A percentile compares a stretch with the other conserved stretches of the same genome.
These are phyloP conservation scores for Coemansia sp. DNA, from an alignment of 192 early-diverging fungal species.

Conservation along the genomic window DNA sequence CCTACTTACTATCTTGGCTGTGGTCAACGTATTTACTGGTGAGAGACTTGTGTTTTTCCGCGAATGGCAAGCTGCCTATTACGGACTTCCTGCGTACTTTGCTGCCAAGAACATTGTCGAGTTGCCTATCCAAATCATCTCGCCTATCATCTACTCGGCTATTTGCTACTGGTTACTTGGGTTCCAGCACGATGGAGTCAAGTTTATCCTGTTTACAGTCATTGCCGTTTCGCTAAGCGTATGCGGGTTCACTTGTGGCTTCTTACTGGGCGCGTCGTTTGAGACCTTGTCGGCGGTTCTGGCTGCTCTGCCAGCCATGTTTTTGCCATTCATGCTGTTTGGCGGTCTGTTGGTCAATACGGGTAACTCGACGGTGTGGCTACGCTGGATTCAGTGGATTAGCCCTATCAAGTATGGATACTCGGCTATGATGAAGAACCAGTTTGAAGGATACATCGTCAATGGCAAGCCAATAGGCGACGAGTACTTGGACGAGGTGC, in stretches of 20 bases:
- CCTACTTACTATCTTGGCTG: slow-evolving; percentile 51
- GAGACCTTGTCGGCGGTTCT: slow-evolving; percentile 54
- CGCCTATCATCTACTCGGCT: slow-evolving; percentile 51
- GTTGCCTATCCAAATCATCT: slow-evolving; percentile 58
- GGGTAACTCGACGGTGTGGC: slow-evolving; percentile 60
- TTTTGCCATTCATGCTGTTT: slow-evolving; percentile 63
- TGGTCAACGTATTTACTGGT: slow-evolving; percentile 58
- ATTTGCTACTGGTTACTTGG: slow-evolving; percentile 66
- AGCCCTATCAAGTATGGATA: slow-evolving; percentile 67
- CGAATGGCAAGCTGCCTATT: slow-evolving; percentile 63
- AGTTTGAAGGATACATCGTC: slow-evolving; percentile 48
- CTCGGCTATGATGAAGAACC: slow-evolving; percentile 56
- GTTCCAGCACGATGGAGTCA: slow-evolving; percentile 39
- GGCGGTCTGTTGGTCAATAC: slow-evolving; percentile 67
- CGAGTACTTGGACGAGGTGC: slow-evolving; percentile 25
- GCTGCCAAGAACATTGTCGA: slow-evolving; percentile 62
- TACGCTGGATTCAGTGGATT: slow-evolving; percentile 59
- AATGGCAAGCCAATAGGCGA: slow-evolving; percentile 47
- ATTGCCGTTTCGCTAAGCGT: slow-evolving; percentile 41
- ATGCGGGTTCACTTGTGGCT: slow-evolving; percentile 61
- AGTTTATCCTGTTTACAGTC: slow-evolving; percentile 52
- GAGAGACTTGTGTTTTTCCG: slow-evolving; percentile 64
- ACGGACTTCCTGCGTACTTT: slow-evolving; percentile 62
- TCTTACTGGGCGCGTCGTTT: slow-evolving; percentile 59
- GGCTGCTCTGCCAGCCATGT: slow-evolving; percentile 51